Evolutionary conservation across 139 green algal genomes (phyloP), one percentile per base, ranked within the genome.

Genomic region (Chlorella sorokiniana): DNA sequence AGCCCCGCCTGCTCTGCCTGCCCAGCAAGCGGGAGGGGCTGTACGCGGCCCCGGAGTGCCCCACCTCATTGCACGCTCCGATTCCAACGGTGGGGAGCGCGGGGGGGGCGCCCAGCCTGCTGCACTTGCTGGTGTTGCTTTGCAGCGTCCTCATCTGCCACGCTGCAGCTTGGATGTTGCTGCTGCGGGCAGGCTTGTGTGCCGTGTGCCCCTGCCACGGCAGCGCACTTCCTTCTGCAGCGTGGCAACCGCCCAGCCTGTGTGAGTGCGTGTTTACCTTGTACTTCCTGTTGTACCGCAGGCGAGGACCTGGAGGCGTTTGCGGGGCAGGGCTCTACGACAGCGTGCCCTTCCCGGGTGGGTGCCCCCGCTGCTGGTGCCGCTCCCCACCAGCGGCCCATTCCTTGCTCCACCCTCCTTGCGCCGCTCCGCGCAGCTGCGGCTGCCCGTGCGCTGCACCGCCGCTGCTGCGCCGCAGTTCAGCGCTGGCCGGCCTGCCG

Each of bases 271-370:
- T 29, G 31, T 38, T 29, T 25, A 2, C 1, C 40, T 4, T 59
- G 33, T 40, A 25, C 73, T 40, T 62, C 29, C 18, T 29, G 40
- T 38, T 64, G 29, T 29, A 8, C 23, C 41, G 31, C 77, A 82
- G 77, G 94, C 16, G 96, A 99, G 86, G 96, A 99, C 85, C 88
- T 99, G 31, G 94, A 97, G 86, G 95, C 94, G 10, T 98, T 97
- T 84, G 95, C 94, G 45, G 95, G 37, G 95, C 95, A 25, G 95
- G 95, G 23, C 90, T 98, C 83, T 97, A 98, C 75, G 94, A 97
- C 85, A 93, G 86, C 70, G 83, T 95, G 6, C 89, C 94, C 5
- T 81, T 93, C 18, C 73, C 73, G 40, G 73, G 73, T 68, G 23
- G 16, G 70, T 11, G 11, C 22, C 61, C 16, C 48, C 14, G 16